Conservation (phyloP, 176 grass and related monocot genomes). For the maize (Zea mays) region DNA sequence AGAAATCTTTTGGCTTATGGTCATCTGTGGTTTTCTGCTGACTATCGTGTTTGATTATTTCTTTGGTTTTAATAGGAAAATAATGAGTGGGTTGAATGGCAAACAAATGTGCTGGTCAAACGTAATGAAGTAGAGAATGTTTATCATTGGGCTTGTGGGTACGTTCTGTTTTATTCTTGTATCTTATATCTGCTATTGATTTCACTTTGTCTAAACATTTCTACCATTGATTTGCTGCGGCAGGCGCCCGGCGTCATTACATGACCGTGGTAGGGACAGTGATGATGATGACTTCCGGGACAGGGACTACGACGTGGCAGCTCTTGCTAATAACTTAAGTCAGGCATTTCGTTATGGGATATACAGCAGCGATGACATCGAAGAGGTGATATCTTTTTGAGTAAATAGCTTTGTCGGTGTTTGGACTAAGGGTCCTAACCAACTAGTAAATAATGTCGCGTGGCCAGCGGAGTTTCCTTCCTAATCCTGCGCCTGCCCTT, state of each 20-base stretch:
- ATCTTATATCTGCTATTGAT: constrained; percentile 28
- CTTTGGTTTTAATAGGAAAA: constrained; percentile 58
- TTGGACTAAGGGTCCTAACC: too few species aligned
- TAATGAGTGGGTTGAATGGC: constrained; percentile 81
- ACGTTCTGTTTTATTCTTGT: constrained; percentile 37
- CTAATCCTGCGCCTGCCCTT: too few species aligned
- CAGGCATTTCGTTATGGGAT: constrained; percentile 92
- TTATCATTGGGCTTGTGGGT: constrained; percentile 98
- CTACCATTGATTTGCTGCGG: constrained; percentile 28
- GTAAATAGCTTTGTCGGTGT: neutral
- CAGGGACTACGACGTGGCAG: constrained; percentile 95
- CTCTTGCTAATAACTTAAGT: constrained; percentile 93
- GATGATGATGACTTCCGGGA: constrained; percentile 96
- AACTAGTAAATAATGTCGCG: too few species aligned
- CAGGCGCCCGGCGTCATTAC: constrained; percentile 85
- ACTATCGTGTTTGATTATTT: constrained; percentile 26
- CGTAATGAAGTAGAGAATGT: constrained; percentile 91
- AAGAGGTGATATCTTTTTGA: constrained; percentile 55
- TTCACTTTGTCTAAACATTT: constrained; percentile 24
- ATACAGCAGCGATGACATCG: constrained; percentile 81
- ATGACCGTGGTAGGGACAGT: constrained; percentile 88
- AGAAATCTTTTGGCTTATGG: constrained; percentile 46
- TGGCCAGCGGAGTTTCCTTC: too few species aligned
- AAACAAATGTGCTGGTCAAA: constrained; percentile 63
- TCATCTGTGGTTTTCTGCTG: constrained; percentile 6